These are phyloP conservation scores for Aspergillus fumigatus DNA, from an alignment of 2,329 filamentous ascomycete species.

Conservation along the genomic window DNA sequence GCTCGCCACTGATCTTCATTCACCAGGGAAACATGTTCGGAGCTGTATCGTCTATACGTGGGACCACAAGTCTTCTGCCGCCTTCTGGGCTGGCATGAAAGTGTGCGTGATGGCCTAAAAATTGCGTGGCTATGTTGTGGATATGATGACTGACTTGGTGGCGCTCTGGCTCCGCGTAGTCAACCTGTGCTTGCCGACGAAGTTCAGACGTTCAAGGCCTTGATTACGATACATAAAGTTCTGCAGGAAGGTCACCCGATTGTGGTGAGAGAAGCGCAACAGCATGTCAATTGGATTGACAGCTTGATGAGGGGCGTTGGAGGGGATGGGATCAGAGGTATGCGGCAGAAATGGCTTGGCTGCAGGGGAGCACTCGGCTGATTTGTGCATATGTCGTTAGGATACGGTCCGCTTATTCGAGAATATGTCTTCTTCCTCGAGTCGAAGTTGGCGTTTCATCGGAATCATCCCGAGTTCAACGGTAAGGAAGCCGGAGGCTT, in stretches of 20 bases:
- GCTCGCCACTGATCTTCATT: constrained; percentile 5
- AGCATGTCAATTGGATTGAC: constrained; percentile 86
- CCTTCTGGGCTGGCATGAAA: constrained; percentile 98
- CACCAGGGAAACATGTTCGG: constrained; percentile 81
- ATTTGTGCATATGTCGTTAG: constrained; percentile 30
- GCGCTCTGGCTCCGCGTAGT: constrained; percentile 42
- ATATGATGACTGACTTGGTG: constrained; percentile 1
- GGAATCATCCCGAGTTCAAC: constrained; percentile 96
- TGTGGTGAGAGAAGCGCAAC: constrained; percentile 81
- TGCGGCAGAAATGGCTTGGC: constrained; percentile 3
- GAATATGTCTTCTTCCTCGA: constrained; percentile 97
- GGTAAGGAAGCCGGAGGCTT: constrained; percentile 45
- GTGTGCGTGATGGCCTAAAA: constrained; percentile 60
- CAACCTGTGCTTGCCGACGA: constrained; percentile 98
- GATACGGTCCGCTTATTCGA: constrained; percentile 84
- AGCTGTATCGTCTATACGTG: constrained; percentile 98
- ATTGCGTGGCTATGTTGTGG: neutral
- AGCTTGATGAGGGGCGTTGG: constrained; percentile 78
- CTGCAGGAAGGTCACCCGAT: constrained; percentile 92
- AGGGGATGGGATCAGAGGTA: constrained; percentile 78
- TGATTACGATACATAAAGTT: constrained; percentile 96
- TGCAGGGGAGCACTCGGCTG: neutral
- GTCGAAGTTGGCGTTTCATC: constrained; percentile 92
- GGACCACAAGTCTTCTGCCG: constrained; percentile 93
- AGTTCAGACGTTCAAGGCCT: constrained; percentile 96